Percentiles rank a stretch among this genome's conserved stretches.
phyloP scores from a whole-genome alignment of 169 alveolate species.

The Ichthyophthirius multifiliis region DNA sequence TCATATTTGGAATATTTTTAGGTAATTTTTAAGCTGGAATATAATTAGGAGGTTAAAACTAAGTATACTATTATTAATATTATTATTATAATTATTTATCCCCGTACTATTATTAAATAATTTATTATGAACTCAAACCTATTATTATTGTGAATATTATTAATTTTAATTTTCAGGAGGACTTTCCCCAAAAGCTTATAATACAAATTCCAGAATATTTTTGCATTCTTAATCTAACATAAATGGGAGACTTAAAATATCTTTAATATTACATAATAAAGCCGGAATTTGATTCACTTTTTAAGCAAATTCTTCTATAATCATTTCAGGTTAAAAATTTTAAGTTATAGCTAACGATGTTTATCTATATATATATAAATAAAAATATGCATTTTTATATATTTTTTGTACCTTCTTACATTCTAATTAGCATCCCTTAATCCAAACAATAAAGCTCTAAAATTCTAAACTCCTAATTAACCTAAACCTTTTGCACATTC shows the following conservation, averaged over 20 bases:
- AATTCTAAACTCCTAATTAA: constrained; percentile 60
- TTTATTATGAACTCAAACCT: too few relatives aligned
- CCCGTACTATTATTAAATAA: too few relatives aligned
- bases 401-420: constrained; percentile 54
- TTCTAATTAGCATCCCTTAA: constrained; percentile 57
- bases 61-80: too few relatives aligned
- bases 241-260: not conserved
- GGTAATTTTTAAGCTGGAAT: too few relatives aligned
- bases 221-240: not conserved
- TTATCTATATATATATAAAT: not conserved
- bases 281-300: not conserved
- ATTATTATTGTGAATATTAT: too few relatives aligned
- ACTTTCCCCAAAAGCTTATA: constrained; percentile 4
- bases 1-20: too few relatives aligned
- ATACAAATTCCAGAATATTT: not conserved
- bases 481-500: constrained; percentile 73
- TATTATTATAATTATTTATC: too few relatives aligned
- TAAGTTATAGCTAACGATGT: not conserved
- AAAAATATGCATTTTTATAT: not conserved
- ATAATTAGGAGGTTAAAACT: too few relatives aligned
- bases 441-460: constrained; percentile 68
- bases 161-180: too few relatives aligned
- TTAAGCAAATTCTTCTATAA: not conserved
- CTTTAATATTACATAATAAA: not conserved
- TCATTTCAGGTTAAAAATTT: not conserved